Evolutionary conservation across 1,139 yeast species (phyloP).

Genomic region (Tardiomyces blankii): DNA sequence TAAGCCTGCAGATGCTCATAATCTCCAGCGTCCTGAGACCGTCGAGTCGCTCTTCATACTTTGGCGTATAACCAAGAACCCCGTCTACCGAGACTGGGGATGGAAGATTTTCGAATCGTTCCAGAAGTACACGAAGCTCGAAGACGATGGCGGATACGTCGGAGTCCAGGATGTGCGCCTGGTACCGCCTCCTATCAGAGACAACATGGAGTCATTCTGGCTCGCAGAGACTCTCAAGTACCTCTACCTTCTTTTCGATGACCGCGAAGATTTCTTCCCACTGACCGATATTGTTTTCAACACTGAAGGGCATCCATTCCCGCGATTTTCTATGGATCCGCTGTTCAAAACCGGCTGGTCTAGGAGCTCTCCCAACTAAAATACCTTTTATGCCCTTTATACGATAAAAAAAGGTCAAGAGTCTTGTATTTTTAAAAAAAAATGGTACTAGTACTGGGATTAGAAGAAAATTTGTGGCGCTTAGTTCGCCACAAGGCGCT

Average conservation of each 20-base stretch:
- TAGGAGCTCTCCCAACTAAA: constrained; percentile 4
- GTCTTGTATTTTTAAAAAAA: no score
- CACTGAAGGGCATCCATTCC: constrained; percentile 92
- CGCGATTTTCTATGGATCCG: constrained; percentile 47
- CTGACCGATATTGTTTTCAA: constrained; percentile 68
- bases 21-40: constrained; percentile 88
- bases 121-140: constrained; percentile 39
- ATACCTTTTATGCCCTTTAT: background rate
- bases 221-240: constrained; percentile 87
- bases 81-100: constrained; percentile 82
- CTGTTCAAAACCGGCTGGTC: constrained; percentile 58
- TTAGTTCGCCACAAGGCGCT: background rate
- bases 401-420: no score
- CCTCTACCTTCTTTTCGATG: constrained; percentile 67
- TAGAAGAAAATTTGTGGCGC: no score
- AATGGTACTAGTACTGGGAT: no score
- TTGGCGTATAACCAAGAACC: constrained; percentile 72
- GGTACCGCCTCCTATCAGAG: constrained; percentile 40
- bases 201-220: constrained; percentile 92
- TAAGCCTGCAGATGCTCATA: constrained; percentile 66
- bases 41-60: constrained; percentile 79
- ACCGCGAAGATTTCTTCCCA: constrained; percentile 46
- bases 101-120: constrained; percentile 74
- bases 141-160: constrained; percentile 51
- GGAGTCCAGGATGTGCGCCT: constrained; percentile 54